Evolutionary conservation across 2,329 filamentous ascomycete species (phyloP), one percentile per base, ranked within the genome.

Genomic region (Ilyonectria robusta): DNA sequence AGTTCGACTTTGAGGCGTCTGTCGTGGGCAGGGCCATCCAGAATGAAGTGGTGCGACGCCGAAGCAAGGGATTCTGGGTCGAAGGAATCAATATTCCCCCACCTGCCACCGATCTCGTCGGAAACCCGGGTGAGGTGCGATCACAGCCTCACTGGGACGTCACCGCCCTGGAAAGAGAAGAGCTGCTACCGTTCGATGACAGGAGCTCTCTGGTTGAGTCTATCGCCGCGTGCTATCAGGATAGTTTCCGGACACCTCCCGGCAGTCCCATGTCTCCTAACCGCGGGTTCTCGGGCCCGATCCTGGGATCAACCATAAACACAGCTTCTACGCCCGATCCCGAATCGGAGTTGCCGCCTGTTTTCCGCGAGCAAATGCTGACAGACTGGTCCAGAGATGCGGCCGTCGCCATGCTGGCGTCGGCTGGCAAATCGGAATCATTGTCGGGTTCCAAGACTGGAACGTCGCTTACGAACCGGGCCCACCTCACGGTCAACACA

Each of bases 311-410:
- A 59, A 83, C 77, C 68, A 78, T 84, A 71, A 84, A 75, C 76
- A 77, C 76, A 31, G 82, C 75, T 60, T 81, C 81, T 9, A 76
- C 80, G 2, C 66, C 78, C 59, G 78, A 84, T 23, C 75, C 76
- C 5, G 83, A 86, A 40, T 80, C 82, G n/a, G 86, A 91, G 64
- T 83, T 97, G 2, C 92, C 94, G 0, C 79, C 83, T 17, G 85
- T 84, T 31, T 88, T 94, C 72, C 90, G 87, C 70, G 93, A 96
- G 68, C 88, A 93, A 71, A 93, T 98, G 88, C 83, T 94, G 64
- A 84, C 88, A 21, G 89, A 93, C 54, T 98, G 95, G 95, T 92
- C 90, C 44, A 91, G 91, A 76, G 94, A 97, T 23, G 82, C 85
- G 15, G 93, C 92, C 35, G 83, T 96, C 59, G 88, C 91, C 11